Evolutionary conservation across 306 rosid species (phyloP).

Genomic region (Alnus glutinosa): DNA sequence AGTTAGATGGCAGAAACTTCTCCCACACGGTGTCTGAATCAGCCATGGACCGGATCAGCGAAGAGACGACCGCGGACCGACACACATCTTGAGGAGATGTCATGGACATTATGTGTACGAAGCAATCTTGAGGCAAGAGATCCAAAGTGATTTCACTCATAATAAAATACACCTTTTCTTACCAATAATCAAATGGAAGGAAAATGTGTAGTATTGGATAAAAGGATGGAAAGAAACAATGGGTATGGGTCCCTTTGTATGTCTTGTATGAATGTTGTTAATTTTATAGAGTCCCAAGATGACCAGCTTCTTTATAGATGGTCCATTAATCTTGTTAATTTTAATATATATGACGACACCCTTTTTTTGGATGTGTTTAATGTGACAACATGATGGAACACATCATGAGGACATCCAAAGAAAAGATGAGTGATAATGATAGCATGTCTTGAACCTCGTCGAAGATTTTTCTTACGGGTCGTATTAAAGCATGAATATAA

Average conservation of each 20-base stretch:
- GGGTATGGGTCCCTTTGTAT: not conserved
- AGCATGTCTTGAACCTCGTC: no score
- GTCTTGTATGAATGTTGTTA: not conserved
- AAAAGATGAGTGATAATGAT: no score
- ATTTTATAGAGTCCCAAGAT: no score
- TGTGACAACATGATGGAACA: constrained; percentile 42
- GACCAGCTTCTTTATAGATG: not conserved
- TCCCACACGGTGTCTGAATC: constrained; percentile 54
- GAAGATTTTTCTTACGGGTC: no score
- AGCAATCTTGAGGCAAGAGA: constrained; percentile 54
- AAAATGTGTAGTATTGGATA: no score
- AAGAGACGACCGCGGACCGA: constrained; percentile 31
- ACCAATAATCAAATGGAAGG: no score
- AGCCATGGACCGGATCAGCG: constrained; percentile 30
- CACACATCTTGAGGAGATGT: constrained; percentile 55
- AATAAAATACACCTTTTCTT: not conserved
- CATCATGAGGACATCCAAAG: constrained; percentile 42
- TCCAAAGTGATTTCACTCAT: constrained; percentile 32
- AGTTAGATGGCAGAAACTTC: constrained; percentile 48
- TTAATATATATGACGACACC: constrained; percentile 45
- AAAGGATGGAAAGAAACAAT: not conserved
- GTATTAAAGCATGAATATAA: no score
- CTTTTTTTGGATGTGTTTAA: not conserved
- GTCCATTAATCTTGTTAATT: constrained; percentile 29
- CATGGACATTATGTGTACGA: constrained; percentile 47